Evolutionary conservation across 2,329 filamentous ascomycete genomes (phyloP).

Genomic region (Colletotrichum eremochloae): DNA sequence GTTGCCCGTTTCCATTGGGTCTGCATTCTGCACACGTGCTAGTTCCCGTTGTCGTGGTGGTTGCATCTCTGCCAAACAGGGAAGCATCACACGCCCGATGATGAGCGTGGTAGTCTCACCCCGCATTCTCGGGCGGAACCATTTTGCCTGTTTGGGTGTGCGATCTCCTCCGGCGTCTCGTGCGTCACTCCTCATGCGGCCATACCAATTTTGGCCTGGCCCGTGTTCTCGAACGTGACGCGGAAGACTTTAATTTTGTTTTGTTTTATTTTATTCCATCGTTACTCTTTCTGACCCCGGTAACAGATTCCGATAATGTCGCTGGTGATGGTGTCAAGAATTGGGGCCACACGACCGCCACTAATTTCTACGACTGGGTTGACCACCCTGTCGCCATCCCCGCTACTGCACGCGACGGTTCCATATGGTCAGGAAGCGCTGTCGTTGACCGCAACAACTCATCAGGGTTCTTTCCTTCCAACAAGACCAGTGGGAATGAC

Average conservation of each 20-base stretch:
- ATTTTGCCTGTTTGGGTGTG: background rate
- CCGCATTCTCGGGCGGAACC: slow-evolving; percentile 27
- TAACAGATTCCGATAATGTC: slow-evolving; percentile 51
- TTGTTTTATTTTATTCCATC: background rate
- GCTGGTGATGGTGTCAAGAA: slow-evolving; percentile 67
- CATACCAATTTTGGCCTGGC: background rate
- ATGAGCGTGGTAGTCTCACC: slow-evolving; percentile 36
- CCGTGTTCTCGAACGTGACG: background rate
- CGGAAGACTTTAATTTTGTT: background rate
- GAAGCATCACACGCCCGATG: slow-evolving; percentile 38
- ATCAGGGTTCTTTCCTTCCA: slow-evolving; percentile 73
- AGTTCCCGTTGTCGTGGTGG: slow-evolving; percentile 34
- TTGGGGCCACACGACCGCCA: slow-evolving; percentile 75
- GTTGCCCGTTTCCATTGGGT: slow-evolving; percentile 40
- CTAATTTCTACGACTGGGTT: slow-evolving; percentile 73
- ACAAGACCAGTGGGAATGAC: slow-evolving; percentile 61
- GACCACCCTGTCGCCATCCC: slow-evolving; percentile 75
- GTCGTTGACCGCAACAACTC: slow-evolving; percentile 75
- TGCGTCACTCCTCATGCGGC: slow-evolving; percentile 7
- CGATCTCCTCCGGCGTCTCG: slow-evolving; percentile 1
- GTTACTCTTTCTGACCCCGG: background rate
- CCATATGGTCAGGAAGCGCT: slow-evolving; percentile 67
- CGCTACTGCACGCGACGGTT: slow-evolving; percentile 58
- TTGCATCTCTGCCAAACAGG: slow-evolving; percentile 32
- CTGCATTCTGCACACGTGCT: slow-evolving; percentile 40